Base-by-base conservation (phyloP, 257 asterid species). In the Solanum chmielewskii region DNA sequence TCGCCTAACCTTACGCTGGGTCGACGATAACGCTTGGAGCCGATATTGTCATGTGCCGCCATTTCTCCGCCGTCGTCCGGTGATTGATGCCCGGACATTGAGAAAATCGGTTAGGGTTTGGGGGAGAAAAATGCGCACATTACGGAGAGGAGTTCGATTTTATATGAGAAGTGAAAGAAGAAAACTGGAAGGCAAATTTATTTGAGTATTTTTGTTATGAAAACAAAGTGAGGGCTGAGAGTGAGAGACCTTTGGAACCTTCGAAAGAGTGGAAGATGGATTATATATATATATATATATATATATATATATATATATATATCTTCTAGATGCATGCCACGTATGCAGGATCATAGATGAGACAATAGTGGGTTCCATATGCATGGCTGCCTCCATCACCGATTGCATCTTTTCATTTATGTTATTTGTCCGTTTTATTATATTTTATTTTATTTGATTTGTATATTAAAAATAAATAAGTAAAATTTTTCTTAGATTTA, bases 1-100 rank as follows among this genome's bases (percentile, higher is more conserved):
- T 86, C 90, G 9, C 86, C 88, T 56, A 88, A 39, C 18, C 88
- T 76, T 70, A 88, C 88, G 69, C 88, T 88, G 16, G 90, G 90
- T 7, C 88, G 86, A 35, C 90, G 87, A 60, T 86, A 86, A 39
- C 90, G 86, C 52, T 88, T 88, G 4, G 87, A 47, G 1, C 78
- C 90, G 18, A 45, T 15, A 41, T 69, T 39, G 62, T 69, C 70
- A 9, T 29, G 62, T 25, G 87, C 87, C 11, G 9, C 47, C 87
- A 56, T 35, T n/a, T 23, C 80, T 42, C 69, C 82, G 70, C 69
- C 68, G 37, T 85, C 13, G 15, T 20, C 83, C 47, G 81, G 41
- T 41, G 87, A 59, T 12, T 23, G 68, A 10, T 35, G 4, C 33
- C 18, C 86, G 9, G 80, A 42, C 87, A 42, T 85, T 11, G 29